Base-by-base conservation (phyloP, 179 eudicot species). In the Silene noctiflora region DNA sequence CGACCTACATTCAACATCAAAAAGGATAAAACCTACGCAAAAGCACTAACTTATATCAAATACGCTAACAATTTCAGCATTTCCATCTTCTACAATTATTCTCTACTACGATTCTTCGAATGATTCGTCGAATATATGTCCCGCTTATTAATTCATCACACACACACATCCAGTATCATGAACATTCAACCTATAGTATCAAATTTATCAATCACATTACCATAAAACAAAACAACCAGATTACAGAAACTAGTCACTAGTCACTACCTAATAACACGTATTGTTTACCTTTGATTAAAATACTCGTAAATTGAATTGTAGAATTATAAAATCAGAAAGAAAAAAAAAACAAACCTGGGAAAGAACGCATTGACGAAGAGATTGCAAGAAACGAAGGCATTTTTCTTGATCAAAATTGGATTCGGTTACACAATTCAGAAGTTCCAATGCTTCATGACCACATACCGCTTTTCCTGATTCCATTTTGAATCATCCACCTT, bases 301-400 rank as follows among this genome's bases (percentile, higher is more conserved):
- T 48, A 48, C 56, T 14, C 16, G 7, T 48, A 53, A 13, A 53
- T 13, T 53, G 5, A 53, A 53, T 17, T 19, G 7, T 0, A n/a
- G 6, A 55, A 5, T 55, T 1, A 55, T 4, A 55, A 55, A 55
- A 17, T 55, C 1, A 55, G 1, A 55, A 17, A 17, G 59, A 6
- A 55, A 44, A 1, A 44, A 44, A 44, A 44, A 11, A 10, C 11
- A 55, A 55, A 55, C 98, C 93, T 92, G 87, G 76, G 81, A 67
- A 29, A 86, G 82, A 58, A 91, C 89, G 78, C 98, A 94, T 68
- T 86, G 78, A 9, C 93, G 97, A 82, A 94, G 85, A 46, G 96
- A 81, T 22, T 85, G 88, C 72, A 94, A 69, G 63, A 94, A 86
- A 1, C 29, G 75, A 67, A 85, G 73, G 78, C 98, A 94, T 82